These are phyloP conservation scores for Dioscorea zingiberensis DNA, from an alignment of 106 monocot species.

Conservation along the genomic window DNA sequence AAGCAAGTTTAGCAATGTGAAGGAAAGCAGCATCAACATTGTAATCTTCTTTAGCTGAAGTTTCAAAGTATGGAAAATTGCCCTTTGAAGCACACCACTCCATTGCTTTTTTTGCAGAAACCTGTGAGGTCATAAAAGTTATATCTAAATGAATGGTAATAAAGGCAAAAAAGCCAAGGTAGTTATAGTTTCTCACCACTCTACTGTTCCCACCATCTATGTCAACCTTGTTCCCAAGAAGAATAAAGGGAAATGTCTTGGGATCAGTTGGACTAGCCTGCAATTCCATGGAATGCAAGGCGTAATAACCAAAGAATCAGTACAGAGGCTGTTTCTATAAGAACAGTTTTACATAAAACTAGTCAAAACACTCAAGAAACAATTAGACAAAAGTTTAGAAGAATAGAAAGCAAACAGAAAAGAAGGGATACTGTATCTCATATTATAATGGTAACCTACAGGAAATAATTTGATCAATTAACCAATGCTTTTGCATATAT, in stretches of 20 bases:
- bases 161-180: background rate
- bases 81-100: conserved; percentile 65
- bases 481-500: too few species aligned
- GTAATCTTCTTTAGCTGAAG: conserved; percentile 57
- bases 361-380: too few species aligned
- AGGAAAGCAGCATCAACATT: conserved; percentile 62
- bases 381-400: too few species aligned
- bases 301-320: too few species aligned
- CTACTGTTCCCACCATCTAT: conserved; percentile 55
- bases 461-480: too few species aligned
- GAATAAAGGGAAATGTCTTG: conserved; percentile 47
- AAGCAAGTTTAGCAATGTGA: conserved; percentile 44
- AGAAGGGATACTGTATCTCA: too few species aligned
- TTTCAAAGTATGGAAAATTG: conserved; percentile 68
- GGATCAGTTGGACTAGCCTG: conserved; percentile 61
- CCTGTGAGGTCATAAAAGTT: conserved; percentile 20
- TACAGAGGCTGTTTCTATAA: too few species aligned
- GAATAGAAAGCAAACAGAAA: too few species aligned
- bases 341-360: too few species aligned
- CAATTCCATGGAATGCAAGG: background rate
- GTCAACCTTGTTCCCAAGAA: conserved; percentile 72
- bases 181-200: conserved; percentile 23
- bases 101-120: conserved; percentile 50
- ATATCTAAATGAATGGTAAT: background rate
- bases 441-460: too few species aligned